phyloP scores from a whole-genome alignment of 169 alveolate species.

The Plasmodium coatneyi region DNA sequence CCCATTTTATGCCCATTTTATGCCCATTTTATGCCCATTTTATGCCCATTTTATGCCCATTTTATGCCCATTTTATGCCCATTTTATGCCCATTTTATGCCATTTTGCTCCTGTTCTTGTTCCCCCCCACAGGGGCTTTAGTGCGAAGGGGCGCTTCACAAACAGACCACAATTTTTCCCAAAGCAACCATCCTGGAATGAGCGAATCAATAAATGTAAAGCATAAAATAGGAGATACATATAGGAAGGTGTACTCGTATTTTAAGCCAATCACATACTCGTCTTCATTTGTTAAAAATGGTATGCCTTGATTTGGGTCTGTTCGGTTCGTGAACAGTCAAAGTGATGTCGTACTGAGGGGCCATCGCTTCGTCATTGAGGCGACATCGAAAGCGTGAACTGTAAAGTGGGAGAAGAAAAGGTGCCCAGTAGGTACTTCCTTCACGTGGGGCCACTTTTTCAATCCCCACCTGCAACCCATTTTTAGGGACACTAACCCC shows the following conservation, averaged over 20 bases:
- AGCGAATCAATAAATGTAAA: conserved; percentile 69
- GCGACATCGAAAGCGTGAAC: neutral
- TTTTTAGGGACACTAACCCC: conserved; percentile 78
- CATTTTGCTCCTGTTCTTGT: neutral
- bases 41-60: neutral
- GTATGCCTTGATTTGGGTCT: conserved; percentile 71
- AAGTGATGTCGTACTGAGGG: neutral
- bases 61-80: neutral
- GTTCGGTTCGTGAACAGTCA: neutral
- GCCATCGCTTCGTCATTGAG: neutral
- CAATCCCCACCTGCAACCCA: conserved; percentile 19
- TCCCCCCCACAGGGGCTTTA: neutral
- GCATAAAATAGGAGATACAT: conserved; percentile 87
- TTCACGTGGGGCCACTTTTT: neutral
- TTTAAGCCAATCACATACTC: conserved; percentile 84
- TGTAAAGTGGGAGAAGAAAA: neutral
- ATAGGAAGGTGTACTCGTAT: conserved; percentile 83
- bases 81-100: neutral
- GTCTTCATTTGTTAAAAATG: conserved; percentile 84
- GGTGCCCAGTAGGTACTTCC: neutral
- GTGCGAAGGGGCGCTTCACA: neutral
- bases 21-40: neutral
- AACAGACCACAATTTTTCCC: neutral
- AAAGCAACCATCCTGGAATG: conserved; percentile 36
- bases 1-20: neutral